phyloP scores from a whole-genome alignment of 2,329 filamentous ascomycete genomes.

The Cercospora janseana region DNA sequence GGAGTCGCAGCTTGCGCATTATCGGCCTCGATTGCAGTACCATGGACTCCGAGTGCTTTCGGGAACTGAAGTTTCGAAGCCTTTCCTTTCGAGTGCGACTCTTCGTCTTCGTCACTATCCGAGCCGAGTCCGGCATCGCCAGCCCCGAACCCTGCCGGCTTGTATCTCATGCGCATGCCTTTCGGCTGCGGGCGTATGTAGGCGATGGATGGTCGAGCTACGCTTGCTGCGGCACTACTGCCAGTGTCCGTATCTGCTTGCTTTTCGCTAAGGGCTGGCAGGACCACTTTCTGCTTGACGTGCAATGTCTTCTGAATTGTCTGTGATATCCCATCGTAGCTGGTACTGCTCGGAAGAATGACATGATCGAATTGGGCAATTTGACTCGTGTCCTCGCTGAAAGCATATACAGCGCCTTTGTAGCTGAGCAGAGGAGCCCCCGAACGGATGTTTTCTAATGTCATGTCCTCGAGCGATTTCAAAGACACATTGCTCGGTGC shows the following conservation, averaged over 20 bases:
- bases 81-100: slow-evolving; percentile 33
- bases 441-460: slow-evolving; percentile 57
- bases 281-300: slow-evolving; percentile 61
- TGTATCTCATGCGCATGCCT: slow-evolving; percentile 65
- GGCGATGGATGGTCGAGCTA: slow-evolving; percentile 51
- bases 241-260: slow-evolving; percentile 44
- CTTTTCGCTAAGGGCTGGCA: slow-evolving; percentile 46
- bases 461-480: slow-evolving; percentile 62
- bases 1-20: slow-evolving; percentile 37
- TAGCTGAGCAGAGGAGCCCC: slow-evolving; percentile 60
- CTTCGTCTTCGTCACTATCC: slow-evolving; percentile 42
- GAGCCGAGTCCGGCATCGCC: slow-evolving; percentile 47
- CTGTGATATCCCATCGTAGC: slow-evolving; percentile 41
- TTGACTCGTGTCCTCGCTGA: slow-evolving; percentile 21
- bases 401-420: slow-evolving; percentile 59
- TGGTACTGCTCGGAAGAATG: slow-evolving; percentile 27
- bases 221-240: slow-evolving; percentile 42
- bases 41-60: slow-evolving; percentile 28
- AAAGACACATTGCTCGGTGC: slow-evolving; percentile 69
- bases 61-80: slow-evolving; percentile 29
- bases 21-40: slow-evolving; percentile 45
- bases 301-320: slow-evolving; percentile 61
- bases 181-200: slow-evolving; percentile 63
- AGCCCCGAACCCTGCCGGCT: slow-evolving; percentile 60
- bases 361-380: slow-evolving; percentile 24